Evolutionary conservation across 306 rosid genomes (phyloP).

Genomic region (Macrotyloma uniflorum): DNA sequence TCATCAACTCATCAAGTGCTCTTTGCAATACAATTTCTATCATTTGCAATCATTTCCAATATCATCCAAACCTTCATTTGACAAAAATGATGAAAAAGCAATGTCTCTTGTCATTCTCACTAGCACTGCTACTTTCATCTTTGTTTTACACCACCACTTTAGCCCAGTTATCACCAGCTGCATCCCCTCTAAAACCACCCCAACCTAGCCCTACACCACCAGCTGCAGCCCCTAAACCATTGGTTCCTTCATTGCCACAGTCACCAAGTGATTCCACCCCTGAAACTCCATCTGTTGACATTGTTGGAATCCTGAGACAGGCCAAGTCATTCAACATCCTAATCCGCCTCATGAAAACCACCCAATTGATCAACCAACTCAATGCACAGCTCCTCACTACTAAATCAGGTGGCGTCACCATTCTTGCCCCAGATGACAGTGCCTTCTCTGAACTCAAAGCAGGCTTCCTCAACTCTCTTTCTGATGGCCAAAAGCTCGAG

Average conservation of each 20-base stretch:
- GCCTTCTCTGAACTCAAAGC: slow-evolving; percentile 41
- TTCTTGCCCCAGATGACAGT: slow-evolving; percentile 5
- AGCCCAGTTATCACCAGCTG: slow-evolving; percentile 51
- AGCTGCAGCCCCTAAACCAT: slow-evolving; percentile 37
- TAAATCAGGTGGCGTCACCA: background rate
- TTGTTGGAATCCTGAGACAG: slow-evolving; percentile 56
- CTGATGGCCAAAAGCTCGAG: slow-evolving; percentile 59
- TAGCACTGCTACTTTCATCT: slow-evolving; percentile 20
- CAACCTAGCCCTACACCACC: slow-evolving; percentile 13
- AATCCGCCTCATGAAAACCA: slow-evolving; percentile 4
- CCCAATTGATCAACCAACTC: slow-evolving; percentile 14
- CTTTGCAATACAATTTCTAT: background rate
- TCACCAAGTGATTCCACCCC: slow-evolving; percentile 45
- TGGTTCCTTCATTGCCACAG: slow-evolving; percentile 45
- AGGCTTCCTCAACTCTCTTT: slow-evolving; percentile 61
- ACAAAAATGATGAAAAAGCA: slow-evolving; percentile 24
- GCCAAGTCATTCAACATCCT: slow-evolving; percentile 54
- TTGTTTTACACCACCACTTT: slow-evolving; percentile 25
- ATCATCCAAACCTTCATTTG: background rate
- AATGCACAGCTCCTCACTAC: slow-evolving; percentile 11
- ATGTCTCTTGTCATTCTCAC: slow-evolving; percentile 33
- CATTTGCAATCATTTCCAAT: background rate
- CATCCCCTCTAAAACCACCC: slow-evolving; percentile 44
- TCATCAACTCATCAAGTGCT: slow-evolving; percentile 35
- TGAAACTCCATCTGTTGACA: slow-evolving; percentile 40